These are phyloP conservation scores for Smithsoniella earleae DNA, from an alignment of 163 green algal genomes.

Conservation along the genomic window DNA sequence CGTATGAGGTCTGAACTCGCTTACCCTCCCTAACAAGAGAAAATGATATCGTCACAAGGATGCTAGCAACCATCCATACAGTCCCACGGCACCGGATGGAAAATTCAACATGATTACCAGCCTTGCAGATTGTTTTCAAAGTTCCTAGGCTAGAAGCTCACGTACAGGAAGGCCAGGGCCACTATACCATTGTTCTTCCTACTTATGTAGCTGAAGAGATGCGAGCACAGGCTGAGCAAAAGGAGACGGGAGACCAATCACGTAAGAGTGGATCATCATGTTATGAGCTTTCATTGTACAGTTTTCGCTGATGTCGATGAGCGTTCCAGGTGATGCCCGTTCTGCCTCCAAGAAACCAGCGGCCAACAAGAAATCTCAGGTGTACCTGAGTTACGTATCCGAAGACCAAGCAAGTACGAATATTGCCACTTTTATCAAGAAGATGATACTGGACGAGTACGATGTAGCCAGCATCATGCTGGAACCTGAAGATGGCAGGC, in stretches of 20 bases:
- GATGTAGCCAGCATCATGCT: background rate
- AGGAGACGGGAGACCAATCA: background rate
- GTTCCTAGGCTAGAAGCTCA: constrained; percentile 18
- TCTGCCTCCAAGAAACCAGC: background rate
- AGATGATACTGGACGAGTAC: constrained; percentile 13
- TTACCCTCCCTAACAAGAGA: too few relatives aligned
- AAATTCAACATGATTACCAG: background rate
- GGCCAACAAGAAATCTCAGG: background rate
- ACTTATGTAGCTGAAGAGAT: constrained; percentile 18
- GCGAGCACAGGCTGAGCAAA: background rate
- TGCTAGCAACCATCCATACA: too few relatives aligned
- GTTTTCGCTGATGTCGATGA: background rate
- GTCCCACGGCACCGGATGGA: background rate
- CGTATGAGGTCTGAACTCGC: background rate
- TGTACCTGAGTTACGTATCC: constrained; percentile 14
- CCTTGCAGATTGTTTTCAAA: constrained; percentile 2
- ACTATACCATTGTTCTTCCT: constrained; percentile 14
- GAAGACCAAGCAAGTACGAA: background rate
- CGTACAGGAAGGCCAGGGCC: background rate
- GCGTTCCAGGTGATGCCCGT: constrained; percentile 1
- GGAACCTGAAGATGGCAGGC: constrained; percentile 21
- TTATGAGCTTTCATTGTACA: background rate
- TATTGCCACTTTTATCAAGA: background rate
- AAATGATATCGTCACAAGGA: too few relatives aligned
- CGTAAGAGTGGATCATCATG: background rate